phyloP scores from a whole-genome alignment of 257 asterid species.

The Fraxinus anomala region DNA sequence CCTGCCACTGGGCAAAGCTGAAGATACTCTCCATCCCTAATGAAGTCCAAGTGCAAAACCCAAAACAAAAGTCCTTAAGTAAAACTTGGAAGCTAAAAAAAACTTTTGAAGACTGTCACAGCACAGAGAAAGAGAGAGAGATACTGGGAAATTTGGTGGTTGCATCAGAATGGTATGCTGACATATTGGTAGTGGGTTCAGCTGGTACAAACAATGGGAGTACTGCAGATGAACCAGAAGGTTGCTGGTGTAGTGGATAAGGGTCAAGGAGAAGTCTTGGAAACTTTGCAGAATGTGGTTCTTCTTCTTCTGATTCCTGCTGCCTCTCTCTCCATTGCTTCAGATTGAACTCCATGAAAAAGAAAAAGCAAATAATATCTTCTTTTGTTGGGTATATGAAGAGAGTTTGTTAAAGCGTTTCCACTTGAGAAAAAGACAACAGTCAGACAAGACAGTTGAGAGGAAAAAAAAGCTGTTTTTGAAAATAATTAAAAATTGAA shows the following conservation, averaged over 20 bases:
- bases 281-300: slow-evolving; percentile 38
- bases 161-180: slow-evolving; percentile 42
- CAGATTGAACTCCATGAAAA: slow-evolving; percentile 42
- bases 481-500: slow-evolving; percentile 1
- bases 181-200: slow-evolving; percentile 39
- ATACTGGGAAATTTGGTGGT: slow-evolving; percentile 39
- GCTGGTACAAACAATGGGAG: slow-evolving; percentile 46
- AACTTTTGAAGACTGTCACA: slow-evolving; percentile 3
- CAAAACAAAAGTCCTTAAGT: neutral
- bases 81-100: neutral
- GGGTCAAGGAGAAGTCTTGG: slow-evolving; percentile 45
- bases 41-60: neutral
- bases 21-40: slow-evolving; percentile 43
- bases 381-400: neutral
- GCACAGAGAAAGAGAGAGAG: neutral
- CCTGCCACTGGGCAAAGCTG: slow-evolving; percentile 59
- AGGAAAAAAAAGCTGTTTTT: neutral
- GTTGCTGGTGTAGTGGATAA: neutral
- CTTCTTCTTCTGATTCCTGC: slow-evolving; percentile 35
- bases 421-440: slow-evolving; percentile 34
- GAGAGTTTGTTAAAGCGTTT: slow-evolving; percentile 2
- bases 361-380: slow-evolving; percentile 6
- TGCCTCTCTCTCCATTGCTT: slow-evolving; percentile 50
- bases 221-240: slow-evolving; percentile 5
- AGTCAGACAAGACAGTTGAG: slow-evolving; percentile 52